Conservation (phyloP, 139 green algal genomes). For the Limnomonas spitsbergensis region DNA sequence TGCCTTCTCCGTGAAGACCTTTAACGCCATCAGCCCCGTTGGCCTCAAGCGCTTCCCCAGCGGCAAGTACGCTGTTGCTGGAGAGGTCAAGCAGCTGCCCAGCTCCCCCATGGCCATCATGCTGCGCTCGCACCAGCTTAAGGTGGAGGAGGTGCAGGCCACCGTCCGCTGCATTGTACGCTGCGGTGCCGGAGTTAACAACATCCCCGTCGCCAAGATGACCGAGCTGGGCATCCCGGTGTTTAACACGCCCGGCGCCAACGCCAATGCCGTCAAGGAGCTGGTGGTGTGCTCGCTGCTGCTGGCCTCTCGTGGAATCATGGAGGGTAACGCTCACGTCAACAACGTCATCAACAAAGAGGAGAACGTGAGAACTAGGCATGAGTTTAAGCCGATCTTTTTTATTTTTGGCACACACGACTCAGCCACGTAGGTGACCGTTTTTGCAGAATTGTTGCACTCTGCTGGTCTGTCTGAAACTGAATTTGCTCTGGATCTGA, state of each 20-base stretch:
- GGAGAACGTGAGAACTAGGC: constrained; percentile 31
- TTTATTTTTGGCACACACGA: background rate
- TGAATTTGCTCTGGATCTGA: no score
- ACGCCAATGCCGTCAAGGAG: constrained; percentile 60
- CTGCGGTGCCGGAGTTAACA: constrained; percentile 57
- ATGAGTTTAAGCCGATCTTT: no score
- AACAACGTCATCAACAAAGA: constrained; percentile 51
- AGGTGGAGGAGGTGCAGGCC: constrained; percentile 33
- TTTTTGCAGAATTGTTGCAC: background rate
- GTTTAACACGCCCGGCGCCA: constrained; percentile 60
- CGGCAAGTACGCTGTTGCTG: constrained; percentile 44
- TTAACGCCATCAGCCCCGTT: constrained; percentile 50
- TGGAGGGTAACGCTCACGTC: constrained; percentile 49
- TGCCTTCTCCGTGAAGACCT: constrained; percentile 48
- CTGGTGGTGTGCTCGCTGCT: constrained; percentile 51
- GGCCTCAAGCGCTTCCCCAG: constrained; percentile 44
- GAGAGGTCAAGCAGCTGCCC: constrained; percentile 35
- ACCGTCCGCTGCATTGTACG: constrained; percentile 49
- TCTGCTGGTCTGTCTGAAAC: background rate
- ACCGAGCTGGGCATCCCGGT: constrained; percentile 57
- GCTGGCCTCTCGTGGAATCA: constrained; percentile 46
- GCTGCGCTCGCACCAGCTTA: constrained; percentile 55
- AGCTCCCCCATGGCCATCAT: constrained; percentile 53
- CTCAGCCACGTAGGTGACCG: no score
- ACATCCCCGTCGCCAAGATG: constrained; percentile 54